Base-by-base conservation (phyloP, 1,139 yeast genomes). In the Debaryomycetaceae sp. region DNA sequence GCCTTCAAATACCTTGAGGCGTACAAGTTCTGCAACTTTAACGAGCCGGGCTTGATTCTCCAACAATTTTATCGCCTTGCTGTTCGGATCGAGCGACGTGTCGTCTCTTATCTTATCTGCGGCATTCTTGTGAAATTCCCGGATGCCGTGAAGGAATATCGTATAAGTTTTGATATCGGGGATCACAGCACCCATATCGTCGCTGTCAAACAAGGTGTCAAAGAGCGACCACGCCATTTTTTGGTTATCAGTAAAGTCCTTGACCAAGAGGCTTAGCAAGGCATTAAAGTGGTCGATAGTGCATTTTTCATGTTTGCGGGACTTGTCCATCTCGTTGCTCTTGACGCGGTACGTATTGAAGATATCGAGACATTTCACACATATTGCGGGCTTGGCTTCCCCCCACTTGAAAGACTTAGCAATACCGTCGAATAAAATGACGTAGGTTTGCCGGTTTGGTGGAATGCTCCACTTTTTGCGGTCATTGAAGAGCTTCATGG, bases 381-480 rank as follows among this genome's bases (percentile, higher is more conserved):
- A 45, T 13, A 47, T 16, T 2, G 35, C 39, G 15, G 41, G 38
- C 5, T 48, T 34, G 1, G 53, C 51, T 26, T 48, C 43, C 1
- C 68, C 69, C 62, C 62, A 60, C 22, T 48, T 44, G 22, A 47
- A 44, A 8, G 48, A 37, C 29, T 66, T 62, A 3, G 78, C 61
- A 27, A 76, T 54, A 0, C 82, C 85, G 32, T 66, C 59, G 36
- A 77, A 74, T 4, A 78, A 43, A 3, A 73, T 67, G 3, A 76
- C 67, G 34, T 68, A 58, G 1, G 80, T 66, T 27, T 70, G 68
- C 14, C 68, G 65, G 39, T 75, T 71, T 4, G 62, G 51, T 1
- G 67, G 64, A 13, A 75, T 63, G 1, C 68, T 68, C 74, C 80
- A 70, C 43, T 75, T 77, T 39, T 71, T 73, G 29, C 82, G 57